Evolutionary conservation across 2,329 filamentous ascomycete genomes (phyloP).

Genomic region (Exophiala lecanii-corni): DNA sequence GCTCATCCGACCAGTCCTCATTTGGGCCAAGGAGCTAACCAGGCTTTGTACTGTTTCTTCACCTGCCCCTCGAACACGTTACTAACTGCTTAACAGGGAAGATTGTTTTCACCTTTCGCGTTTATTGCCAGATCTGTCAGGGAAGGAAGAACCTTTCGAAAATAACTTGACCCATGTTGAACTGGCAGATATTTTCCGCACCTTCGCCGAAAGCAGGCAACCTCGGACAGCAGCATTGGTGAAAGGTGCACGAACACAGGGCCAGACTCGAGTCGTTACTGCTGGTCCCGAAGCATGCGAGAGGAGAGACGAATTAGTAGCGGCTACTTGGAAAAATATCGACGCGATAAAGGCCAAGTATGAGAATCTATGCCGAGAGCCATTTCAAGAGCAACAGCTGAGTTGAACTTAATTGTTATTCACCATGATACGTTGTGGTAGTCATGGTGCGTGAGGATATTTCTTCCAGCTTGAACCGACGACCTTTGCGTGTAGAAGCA

Average conservation of each 20-base stretch:
- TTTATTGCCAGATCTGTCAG: constrained; percentile 5
- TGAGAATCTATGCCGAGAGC: constrained; percentile 9
- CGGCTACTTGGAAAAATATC: constrained; percentile 7
- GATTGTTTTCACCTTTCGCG: constrained; percentile 14
- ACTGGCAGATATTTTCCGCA: constrained; percentile 11
- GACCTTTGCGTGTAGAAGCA: too few species aligned
- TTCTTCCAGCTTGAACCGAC: too few species aligned
- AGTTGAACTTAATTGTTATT: too few species aligned
- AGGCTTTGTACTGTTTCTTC: constrained; percentile 11
- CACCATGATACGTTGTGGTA: too few species aligned
- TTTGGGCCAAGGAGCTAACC: constrained; percentile 15
- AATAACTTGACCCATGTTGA: too few species aligned
- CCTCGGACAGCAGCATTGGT: constrained; percentile 13
- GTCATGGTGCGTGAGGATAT: too few species aligned
- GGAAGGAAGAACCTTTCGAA: neutral
- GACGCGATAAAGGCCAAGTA: constrained; percentile 8
- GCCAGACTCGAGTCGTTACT: constrained; percentile 10
- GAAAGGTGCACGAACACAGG: constrained; percentile 13
- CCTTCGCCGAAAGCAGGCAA: constrained; percentile 12
- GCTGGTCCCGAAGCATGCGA: constrained; percentile 7
- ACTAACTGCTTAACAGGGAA: constrained; percentile 5
- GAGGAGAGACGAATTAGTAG: constrained; percentile 8
- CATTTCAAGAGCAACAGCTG: too few species aligned
- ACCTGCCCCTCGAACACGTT: neutral
- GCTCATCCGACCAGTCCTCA: constrained; percentile 16